Conservation (phyloP, 208 protist genomes). For the Phytomonas francai region DNA sequence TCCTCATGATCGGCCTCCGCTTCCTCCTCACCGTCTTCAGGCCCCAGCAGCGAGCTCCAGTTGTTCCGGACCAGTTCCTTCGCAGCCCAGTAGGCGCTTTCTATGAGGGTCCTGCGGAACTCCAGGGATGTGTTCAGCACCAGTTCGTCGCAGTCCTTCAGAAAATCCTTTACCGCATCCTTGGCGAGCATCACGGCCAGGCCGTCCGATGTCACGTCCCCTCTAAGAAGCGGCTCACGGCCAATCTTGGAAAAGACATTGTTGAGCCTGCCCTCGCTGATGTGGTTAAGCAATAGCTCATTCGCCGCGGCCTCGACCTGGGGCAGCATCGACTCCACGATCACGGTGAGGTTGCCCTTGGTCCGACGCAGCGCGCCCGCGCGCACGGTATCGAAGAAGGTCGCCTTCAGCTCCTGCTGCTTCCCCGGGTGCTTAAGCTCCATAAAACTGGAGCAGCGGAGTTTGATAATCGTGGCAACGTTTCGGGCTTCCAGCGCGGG, state of each 20-base stretch:
- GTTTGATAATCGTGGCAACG: slow-evolving; percentile 83
- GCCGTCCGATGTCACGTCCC: slow-evolving; percentile 43
- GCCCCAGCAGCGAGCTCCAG: slow-evolving; percentile 50
- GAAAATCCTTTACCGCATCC: slow-evolving; percentile 85
- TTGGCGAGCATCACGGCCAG: slow-evolving; percentile 72
- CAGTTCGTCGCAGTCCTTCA: slow-evolving; percentile 73
- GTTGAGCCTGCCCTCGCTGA: slow-evolving; percentile 74
- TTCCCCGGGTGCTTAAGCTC: slow-evolving; percentile 87
- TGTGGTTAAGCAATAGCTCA: slow-evolving; percentile 73
- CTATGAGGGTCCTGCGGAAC: slow-evolving; percentile 77
- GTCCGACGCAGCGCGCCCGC: slow-evolving; percentile 56
- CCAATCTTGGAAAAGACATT: slow-evolving; percentile 83
- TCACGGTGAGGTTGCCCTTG: slow-evolving; percentile 53
- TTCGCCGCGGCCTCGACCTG: slow-evolving; percentile 77
- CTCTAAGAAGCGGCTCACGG: slow-evolving; percentile 55
- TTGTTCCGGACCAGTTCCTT: slow-evolving; percentile 50
- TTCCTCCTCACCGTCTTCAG: slow-evolving; percentile 17
- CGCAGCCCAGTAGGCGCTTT: slow-evolving; percentile 67
- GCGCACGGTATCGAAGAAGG: slow-evolving; percentile 80
- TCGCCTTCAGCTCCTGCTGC: slow-evolving; percentile 84
- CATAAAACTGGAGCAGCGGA: slow-evolving; percentile 84
- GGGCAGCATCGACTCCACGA: slow-evolving; percentile 71
- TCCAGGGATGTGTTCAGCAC: slow-evolving; percentile 70
- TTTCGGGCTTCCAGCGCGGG: slow-evolving; percentile 52
- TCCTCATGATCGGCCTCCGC: slow-evolving; percentile 2